Conservation (phyloP, 768 basidiomycete genomes). For the Leucogyrophana mollusca region DNA sequence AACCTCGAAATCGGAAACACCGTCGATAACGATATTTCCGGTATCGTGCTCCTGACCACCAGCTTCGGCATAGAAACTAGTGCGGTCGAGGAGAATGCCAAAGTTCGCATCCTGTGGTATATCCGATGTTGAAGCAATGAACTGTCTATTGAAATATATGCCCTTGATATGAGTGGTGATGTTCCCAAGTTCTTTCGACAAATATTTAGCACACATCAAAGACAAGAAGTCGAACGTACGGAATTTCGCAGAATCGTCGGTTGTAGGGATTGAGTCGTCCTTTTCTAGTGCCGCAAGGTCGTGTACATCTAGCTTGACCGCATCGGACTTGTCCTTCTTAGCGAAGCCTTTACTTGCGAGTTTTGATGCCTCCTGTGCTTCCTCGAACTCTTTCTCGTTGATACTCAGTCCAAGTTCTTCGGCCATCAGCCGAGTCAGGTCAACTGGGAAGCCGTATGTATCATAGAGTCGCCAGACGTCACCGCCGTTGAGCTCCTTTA, state of each 20-base stretch:
- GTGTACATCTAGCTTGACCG: constrained; percentile 93
- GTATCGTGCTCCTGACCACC: constrained; percentile 98
- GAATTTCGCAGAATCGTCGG: constrained; percentile 91
- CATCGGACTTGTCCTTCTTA: constrained; percentile 66
- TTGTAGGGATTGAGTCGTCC: constrained; percentile 77
- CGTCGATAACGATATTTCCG: constrained; percentile 92
- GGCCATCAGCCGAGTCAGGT: constrained; percentile 95
- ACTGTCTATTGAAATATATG: constrained; percentile 80
- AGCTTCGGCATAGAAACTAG: constrained; percentile 96
- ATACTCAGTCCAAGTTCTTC: constrained; percentile 84
- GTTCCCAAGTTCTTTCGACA: constrained; percentile 70
- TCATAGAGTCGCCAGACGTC: constrained; percentile 98
- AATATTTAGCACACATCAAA: constrained; percentile 3
- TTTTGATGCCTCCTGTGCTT: constrained; percentile 83
- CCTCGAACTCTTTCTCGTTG: constrained; percentile 87
- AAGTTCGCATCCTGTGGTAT: constrained; percentile 70
- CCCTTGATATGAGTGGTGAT: constrained; percentile 74
- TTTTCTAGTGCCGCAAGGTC: constrained; percentile 87
- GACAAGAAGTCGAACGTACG: constrained; percentile 47
- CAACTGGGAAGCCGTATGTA: constrained; percentile 97
- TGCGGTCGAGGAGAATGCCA: constrained; percentile 86
- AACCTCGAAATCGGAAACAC: constrained; percentile 89
- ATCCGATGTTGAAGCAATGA: constrained; percentile 62
- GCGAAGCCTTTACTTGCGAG: constrained; percentile 85
- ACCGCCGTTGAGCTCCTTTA: constrained; percentile 74